Evolutionary conservation across 2,329 filamentous ascomycete species (phyloP).

Genomic region (Pestalotiopsis sp.): DNA sequence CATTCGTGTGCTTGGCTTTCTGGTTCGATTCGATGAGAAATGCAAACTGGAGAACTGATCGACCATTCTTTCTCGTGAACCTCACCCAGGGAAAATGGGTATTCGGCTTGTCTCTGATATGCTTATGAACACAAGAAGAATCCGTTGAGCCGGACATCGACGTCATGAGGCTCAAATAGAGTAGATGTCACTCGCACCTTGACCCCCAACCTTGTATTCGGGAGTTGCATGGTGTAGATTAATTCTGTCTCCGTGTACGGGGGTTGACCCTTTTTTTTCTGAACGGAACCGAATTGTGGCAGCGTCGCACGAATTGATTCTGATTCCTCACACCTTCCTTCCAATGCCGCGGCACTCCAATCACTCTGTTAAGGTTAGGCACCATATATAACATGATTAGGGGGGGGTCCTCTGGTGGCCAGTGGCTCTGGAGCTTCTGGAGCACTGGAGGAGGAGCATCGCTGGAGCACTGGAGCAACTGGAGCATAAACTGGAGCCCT

Average conservation of each 20-base stretch:
- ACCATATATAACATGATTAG: not conserved
- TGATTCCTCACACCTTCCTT: not conserved
- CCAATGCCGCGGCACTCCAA: not conserved
- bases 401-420: not conserved
- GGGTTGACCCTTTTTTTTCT: not conserved
- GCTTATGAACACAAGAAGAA: not conserved
- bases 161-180: not conserved
- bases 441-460: not conserved
- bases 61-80: not conserved
- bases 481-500: not conserved
- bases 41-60: not conserved
- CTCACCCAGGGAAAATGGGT: not conserved
- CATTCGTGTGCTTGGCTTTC: not conserved
- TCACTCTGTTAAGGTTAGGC: not conserved
- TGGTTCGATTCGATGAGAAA: not conserved
- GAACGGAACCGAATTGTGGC: too few species aligned
- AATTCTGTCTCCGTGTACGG: not conserved
- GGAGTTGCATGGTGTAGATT: not conserved
- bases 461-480: not conserved
- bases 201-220: not conserved
- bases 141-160: not conserved
- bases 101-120: not conserved
- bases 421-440: not conserved
- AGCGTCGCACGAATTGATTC: too few species aligned
- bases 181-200: not conserved